Percentiles rank a stretch among this genome's conserved stretches.
These are phyloP conservation scores for Madurella mycetomatis DNA, from an alignment of 2,329 filamentous ascomycete genomes.

Conservation along the genomic window DNA sequence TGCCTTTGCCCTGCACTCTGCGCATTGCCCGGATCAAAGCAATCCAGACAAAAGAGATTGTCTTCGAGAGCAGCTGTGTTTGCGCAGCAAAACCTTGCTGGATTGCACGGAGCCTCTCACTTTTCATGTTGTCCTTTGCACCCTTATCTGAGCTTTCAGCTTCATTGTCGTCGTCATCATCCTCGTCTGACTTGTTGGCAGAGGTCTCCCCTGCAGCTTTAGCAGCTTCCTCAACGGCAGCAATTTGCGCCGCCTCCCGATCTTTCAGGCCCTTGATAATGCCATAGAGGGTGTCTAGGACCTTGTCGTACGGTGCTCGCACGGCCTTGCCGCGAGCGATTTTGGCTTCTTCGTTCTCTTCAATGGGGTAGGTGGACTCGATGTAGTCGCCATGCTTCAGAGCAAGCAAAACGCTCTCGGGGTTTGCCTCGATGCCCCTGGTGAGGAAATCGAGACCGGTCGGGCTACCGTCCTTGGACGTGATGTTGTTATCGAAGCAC, in stretches of 20 bases:
- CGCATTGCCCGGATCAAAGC: constrained; percentile 91
- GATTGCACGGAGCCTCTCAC: constrained; percentile 59
- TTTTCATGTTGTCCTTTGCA: constrained; percentile 52
- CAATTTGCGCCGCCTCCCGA: constrained; percentile 55
- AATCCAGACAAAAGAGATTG: constrained; percentile 92
- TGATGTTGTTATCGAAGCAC: constrained; percentile 73
- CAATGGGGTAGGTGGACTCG: constrained; percentile 70
- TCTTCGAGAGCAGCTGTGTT: constrained; percentile 71
- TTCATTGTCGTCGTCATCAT: constrained; percentile 49
- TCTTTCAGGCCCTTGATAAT: constrained; percentile 70
- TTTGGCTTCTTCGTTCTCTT: constrained; percentile 71
- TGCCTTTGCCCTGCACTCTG: constrained; percentile 82
- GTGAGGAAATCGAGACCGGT: constrained; percentile 71
- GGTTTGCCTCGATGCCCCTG: constrained; percentile 82
- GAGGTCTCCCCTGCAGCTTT: constrained; percentile 27
- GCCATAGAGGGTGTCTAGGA: constrained; percentile 83
- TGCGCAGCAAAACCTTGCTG: constrained; percentile 67
- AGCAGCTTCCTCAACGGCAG: constrained; percentile 52
- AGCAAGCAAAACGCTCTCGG: constrained; percentile 85
- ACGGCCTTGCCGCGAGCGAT: constrained; percentile 73
- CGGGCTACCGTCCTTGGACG: constrained; percentile 53
- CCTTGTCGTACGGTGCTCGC: constrained; percentile 75
- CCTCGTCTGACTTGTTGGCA: constrained; percentile 24
- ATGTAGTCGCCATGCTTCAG: constrained; percentile 86
- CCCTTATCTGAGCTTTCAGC: constrained; percentile 40